Percentiles rank a stretch among this genome's conserved stretches.
Evolutionary conservation across 805 yeast genomes (phyloP).

Genomic region (Nematodospora valgi): DNA sequence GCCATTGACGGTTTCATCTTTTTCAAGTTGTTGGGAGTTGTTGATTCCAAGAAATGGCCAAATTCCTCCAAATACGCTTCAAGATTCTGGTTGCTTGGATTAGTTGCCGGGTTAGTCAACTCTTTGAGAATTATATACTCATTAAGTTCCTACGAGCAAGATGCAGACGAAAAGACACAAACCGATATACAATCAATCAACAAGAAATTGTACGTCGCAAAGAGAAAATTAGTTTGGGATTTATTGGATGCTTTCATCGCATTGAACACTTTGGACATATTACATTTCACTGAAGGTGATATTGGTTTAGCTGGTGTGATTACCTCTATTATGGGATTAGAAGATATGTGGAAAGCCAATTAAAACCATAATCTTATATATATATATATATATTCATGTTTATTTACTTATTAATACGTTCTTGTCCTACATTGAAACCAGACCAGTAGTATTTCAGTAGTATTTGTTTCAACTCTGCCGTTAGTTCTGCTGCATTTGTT

Average conservation of each 20-base stretch:
- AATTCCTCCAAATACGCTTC: conserved; percentile 56
- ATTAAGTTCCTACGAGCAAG: conserved; percentile 12
- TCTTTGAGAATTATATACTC: conserved; percentile 30
- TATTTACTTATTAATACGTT: neutral
- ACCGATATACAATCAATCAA: conserved; percentile 35
- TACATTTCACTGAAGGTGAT: conserved; percentile 69
- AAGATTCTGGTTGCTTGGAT: conserved; percentile 74
- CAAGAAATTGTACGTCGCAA: conserved; percentile 46
- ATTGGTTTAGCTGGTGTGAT: conserved; percentile 82
- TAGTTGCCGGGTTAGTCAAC: conserved; percentile 59
- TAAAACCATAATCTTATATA: conserved; percentile 3
- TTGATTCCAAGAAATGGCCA: conserved; percentile 44
- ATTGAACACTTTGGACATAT: conserved; percentile 57
- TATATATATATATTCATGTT: conserved; percentile 1
- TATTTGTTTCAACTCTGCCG: conserved; percentile 21
- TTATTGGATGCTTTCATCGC: conserved; percentile 73
- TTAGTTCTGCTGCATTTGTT: conserved; percentile 13
- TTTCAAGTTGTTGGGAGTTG: conserved; percentile 55
- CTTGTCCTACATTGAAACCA: conserved; percentile 26
- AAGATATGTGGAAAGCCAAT: conserved; percentile 59
- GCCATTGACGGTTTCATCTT: conserved; percentile 61
- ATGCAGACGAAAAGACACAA: conserved; percentile 21
- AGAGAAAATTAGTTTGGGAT: conserved; percentile 73
- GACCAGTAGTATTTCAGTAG: conserved; percentile 31
- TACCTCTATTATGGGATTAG: conserved; percentile 75